Evolutionary conservation across 2,329 filamentous ascomycete genomes (phyloP).

Genomic region (Pseudogymnoascus pannorum): DNA sequence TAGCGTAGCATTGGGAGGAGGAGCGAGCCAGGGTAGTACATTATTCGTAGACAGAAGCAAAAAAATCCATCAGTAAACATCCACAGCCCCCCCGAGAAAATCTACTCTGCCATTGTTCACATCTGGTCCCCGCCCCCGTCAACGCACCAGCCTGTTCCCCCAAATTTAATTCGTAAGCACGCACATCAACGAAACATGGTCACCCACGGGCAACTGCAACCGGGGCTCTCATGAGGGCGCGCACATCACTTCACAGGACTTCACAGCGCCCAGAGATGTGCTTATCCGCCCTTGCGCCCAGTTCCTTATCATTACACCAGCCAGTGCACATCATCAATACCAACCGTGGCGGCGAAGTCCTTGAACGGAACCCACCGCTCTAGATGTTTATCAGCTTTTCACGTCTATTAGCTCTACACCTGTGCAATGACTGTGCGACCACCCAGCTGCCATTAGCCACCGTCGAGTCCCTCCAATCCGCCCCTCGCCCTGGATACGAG

Average conservation of each 20-base stretch:
- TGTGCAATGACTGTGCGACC: not conserved
- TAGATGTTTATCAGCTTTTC: not conserved
- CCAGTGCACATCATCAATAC: not conserved
- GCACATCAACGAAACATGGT: not conserved
- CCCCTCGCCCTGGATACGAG: not conserved
- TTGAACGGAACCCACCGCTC: not conserved
- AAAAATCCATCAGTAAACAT: too few species aligned
- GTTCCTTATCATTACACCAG: not conserved
- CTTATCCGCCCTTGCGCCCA: not conserved
- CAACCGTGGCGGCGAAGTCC: not conserved
- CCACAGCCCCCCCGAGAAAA: not conserved
- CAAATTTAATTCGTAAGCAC: not conserved
- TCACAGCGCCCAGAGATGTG: not conserved
- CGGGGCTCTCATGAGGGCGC: not conserved
- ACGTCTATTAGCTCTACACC: not conserved
- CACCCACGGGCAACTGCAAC: too few species aligned
- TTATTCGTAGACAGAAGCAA: too few species aligned
- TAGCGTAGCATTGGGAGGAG: not conserved
- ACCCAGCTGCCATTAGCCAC: not conserved
- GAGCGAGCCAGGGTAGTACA: not conserved
- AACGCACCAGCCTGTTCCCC: not conserved
- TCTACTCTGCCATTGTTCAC: not conserved
- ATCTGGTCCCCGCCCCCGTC: not conserved
- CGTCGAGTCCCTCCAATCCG: not conserved
- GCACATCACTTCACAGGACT: not conserved